Evolutionary conservation across 768 basidiomycete genomes (phyloP).

Genomic region (Russula olivacea): DNA sequence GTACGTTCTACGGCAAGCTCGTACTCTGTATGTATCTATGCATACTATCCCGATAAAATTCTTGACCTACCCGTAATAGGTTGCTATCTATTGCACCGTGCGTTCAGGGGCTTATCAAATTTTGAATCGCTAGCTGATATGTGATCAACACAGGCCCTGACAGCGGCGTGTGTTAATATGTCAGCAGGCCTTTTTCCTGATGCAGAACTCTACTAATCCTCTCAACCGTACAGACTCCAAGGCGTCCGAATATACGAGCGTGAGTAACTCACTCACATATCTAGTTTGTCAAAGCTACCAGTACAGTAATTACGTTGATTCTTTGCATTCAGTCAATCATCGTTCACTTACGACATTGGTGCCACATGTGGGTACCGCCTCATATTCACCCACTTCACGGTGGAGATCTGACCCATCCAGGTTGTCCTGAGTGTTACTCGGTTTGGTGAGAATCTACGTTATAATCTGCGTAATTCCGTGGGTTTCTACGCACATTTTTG

Average conservation of each 20-base stretch:
- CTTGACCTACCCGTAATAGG: background rate
- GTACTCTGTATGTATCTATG: background rate
- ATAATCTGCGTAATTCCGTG: background rate
- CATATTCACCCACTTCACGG: background rate
- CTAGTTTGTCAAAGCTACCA: background rate
- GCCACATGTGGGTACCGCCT: background rate
- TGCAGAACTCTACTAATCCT: background rate
- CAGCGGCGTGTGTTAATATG: conserved; percentile 6
- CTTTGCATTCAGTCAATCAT: background rate
- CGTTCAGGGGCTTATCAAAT: background rate
- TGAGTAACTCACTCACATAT: background rate
- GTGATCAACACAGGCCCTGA: background rate
- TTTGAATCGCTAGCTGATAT: background rate
- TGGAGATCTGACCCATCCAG: background rate
- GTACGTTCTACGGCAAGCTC: background rate
- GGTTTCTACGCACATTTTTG: background rate
- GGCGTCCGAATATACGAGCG: conserved; percentile 6
- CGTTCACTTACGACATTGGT: conserved; percentile 1
- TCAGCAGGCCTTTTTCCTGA: background rate
- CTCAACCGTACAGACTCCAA: background rate
- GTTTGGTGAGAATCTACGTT: background rate
- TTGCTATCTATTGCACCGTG: background rate
- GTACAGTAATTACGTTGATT: background rate
- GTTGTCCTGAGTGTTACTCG: conserved; percentile 1
- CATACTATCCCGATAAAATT: background rate